These are phyloP conservation scores for Nakaseomyces glabratus DNA, from an alignment of 1,139 yeast species.

Conservation along the genomic window DNA sequence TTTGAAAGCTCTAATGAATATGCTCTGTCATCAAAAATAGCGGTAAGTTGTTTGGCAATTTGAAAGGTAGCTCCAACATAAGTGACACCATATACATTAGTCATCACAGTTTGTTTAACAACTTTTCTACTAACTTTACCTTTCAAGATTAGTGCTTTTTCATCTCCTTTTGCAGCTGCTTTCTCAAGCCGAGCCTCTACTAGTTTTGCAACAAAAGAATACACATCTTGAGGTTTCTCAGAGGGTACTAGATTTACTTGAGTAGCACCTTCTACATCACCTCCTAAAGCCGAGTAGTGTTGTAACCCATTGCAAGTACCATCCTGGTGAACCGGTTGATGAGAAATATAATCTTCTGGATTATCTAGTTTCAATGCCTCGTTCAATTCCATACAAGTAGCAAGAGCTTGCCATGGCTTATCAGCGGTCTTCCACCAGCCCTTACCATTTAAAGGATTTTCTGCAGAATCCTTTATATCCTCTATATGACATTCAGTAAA, in stretches of 20 bases:
- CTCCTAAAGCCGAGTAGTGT: slow-evolving; percentile 97
- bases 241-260: slow-evolving; percentile 83
- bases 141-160: slow-evolving; percentile 32
- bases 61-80: slow-evolving; percentile 89
- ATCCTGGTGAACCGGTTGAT: slow-evolving; percentile 91
- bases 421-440: slow-evolving; percentile 86
- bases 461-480: slow-evolving; percentile 56
- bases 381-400: slow-evolving; percentile 71
- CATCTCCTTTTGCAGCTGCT: slow-evolving; percentile 51
- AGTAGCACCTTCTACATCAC: slow-evolving; percentile 87
- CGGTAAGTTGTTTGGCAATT: slow-evolving; percentile 56
- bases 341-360: slow-evolving; percentile 67
- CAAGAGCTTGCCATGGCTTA: slow-evolving; percentile 91
- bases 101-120: slow-evolving; percentile 96
- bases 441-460: slow-evolving; percentile 50
- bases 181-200: slow-evolving; percentile 49
- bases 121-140: slow-evolving; percentile 75
- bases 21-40: slow-evolving; percentile 36
- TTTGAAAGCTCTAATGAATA: slow-evolving; percentile 38
- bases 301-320: slow-evolving; percentile 97
- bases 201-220: slow-evolving; percentile 68
- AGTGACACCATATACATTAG: slow-evolving; percentile 96
- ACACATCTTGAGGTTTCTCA: slow-evolving; percentile 86
- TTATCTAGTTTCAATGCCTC: slow-evolving; percentile 64
- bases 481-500: slow-evolving; percentile 65